phyloP scores from a whole-genome alignment of 176 grass and related monocot species.

The Otatea glauca region DNA sequence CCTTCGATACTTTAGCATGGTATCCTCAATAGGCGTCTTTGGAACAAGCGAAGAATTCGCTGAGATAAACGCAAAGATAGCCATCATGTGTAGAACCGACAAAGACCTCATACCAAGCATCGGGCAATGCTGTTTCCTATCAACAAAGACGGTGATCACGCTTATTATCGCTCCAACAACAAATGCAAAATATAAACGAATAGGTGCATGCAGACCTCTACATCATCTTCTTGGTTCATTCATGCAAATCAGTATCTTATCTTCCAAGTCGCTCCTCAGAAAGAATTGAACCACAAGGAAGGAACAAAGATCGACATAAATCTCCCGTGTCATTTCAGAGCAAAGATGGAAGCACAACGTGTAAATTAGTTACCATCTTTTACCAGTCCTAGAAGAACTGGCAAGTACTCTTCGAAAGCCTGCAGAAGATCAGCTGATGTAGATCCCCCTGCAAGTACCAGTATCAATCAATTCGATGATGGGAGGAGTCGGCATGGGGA shows the following conservation, averaged over 20 bases:
- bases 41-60: constrained; percentile 84
- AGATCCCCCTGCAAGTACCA: constrained; percentile 49
- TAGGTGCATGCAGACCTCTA: neutral
- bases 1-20: constrained; percentile 88
- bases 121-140: constrained; percentile 75
- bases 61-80: constrained; percentile 70
- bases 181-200: constrained; percentile 1
- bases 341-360: neutral
- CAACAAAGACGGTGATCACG: constrained; percentile 18
- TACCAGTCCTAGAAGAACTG: constrained; percentile 67
- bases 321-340: neutral
- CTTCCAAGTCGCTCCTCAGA: constrained; percentile 59
- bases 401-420: constrained; percentile 76
- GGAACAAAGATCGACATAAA: neutral
- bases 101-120: constrained; percentile 93
- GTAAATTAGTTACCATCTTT: constrained; percentile 62
- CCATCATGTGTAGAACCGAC: constrained; percentile 83
- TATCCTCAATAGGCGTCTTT: constrained; percentile 71
- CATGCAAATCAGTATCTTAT: constrained; percentile 81
- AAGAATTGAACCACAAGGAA: neutral
- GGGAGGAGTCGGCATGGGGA: no score
- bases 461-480: neutral
- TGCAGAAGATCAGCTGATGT: constrained; percentile 68
- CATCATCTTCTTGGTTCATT: constrained; percentile 57
- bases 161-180: neutral